Evolutionary conservation across 768 basidiomycete species (phyloP), one percentile per base, ranked within the genome.

Genomic region (Amanita muscaria): DNA sequence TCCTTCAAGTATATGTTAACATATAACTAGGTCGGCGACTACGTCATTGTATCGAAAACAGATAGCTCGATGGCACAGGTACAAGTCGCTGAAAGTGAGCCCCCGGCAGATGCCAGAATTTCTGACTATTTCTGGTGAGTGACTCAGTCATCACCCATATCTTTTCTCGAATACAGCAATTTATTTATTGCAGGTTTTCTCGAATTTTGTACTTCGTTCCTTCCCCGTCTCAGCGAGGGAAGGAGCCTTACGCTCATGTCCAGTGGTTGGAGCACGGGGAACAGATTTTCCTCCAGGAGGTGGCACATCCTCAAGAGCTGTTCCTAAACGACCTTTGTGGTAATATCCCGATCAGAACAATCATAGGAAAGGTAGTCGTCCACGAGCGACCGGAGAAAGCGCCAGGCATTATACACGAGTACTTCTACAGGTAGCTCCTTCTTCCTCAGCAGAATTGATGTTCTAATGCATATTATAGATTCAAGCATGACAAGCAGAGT

Each of bases 231-330:
- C 27, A 29, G 12, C 27, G 27, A 29, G 27, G 27, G 7, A 12
- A 66, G 12, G 47, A 62, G 4, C 60, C 68, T 42, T 59, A 47
- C 2, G 72, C 74, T 1, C 88, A 90, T 57, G 60, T 84, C 8
- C 83, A 78, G 25, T 90, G 85, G 85, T 74, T 83, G 22, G 73
- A 83, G 42, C 87, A 89, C 53, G 74, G 77, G 0, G 73, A 75
- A 0, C 70, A 74, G 44, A 82, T 78, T 0, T 56, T 76, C n/a
- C 56, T 87, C 21, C 64, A 69, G 22, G 79, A 86, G 48, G 59
- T 88, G 11, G 73, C 72, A 0, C 62, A 82, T 45, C 64, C 74
- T 0, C 78, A 77, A 44, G 85, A 90, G 51, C 56, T 90, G 0
- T 87, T 81, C 55, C 58, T 83, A 4, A 70, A 70, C 22, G 60